phyloP scores from a whole-genome alignment of 2,329 filamentous ascomycete genomes.

The Leptographium lundbergii region DNA sequence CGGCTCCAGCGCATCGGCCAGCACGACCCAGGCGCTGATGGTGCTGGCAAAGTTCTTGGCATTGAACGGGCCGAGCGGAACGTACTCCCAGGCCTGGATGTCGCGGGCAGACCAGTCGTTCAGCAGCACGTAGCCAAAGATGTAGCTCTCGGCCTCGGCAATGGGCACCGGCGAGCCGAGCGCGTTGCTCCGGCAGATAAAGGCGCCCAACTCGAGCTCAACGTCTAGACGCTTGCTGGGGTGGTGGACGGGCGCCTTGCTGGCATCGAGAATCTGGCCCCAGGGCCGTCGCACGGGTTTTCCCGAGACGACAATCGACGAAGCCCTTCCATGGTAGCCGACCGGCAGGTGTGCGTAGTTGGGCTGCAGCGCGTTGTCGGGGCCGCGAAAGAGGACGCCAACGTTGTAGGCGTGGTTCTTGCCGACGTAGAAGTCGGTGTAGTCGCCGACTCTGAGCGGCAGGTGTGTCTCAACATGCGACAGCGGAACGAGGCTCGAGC shows the following conservation, averaged over 20 bases:
- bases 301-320: conserved; percentile 61
- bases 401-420: conserved; percentile 60
- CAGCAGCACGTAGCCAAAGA: conserved; percentile 72
- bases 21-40: conserved; percentile 68
- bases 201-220: conserved; percentile 68
- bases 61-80: conserved; percentile 72
- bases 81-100: conserved; percentile 74
- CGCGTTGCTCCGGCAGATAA: conserved; percentile 52
- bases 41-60: conserved; percentile 72
- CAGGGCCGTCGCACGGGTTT: conserved; percentile 58
- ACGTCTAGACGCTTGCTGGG: conserved; percentile 60
- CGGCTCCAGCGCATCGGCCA: conserved; percentile 60
- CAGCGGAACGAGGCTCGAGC: conserved; percentile 45
- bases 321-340: conserved; percentile 69
- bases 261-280: conserved; percentile 60
- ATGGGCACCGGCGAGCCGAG: conserved; percentile 54
- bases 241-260: conserved; percentile 49
- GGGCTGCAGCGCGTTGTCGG: conserved; percentile 60
- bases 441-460: conserved; percentile 69
- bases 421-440: conserved; percentile 78
- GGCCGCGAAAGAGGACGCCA: conserved; percentile 49
- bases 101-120: conserved; percentile 83
- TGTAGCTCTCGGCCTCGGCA: conserved; percentile 50
- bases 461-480: conserved; percentile 51
- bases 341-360: conserved; percentile 77